phyloP scores from a whole-genome alignment of 2,329 filamentous ascomycete genomes.

The Penicillium sp. region DNA sequence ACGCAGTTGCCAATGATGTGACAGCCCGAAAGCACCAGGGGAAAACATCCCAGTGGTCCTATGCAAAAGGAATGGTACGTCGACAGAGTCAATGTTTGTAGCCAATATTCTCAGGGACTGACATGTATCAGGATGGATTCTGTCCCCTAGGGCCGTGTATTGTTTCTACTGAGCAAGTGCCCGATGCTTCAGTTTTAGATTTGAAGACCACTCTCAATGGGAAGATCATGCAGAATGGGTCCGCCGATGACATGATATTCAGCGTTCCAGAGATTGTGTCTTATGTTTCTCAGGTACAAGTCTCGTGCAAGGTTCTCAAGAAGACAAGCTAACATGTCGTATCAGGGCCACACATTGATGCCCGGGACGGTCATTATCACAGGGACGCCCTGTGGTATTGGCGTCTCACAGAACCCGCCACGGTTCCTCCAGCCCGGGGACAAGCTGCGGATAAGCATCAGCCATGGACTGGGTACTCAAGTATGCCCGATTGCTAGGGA shows the following conservation, averaged over 20 bases:
- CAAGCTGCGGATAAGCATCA: slow-evolving; percentile 11
- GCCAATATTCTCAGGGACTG: background rate
- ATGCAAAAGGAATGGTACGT: slow-evolving; percentile 16
- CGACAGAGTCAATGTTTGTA: background rate
- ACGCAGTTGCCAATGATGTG: slow-evolving; percentile 13
- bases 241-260: slow-evolving; percentile 17
- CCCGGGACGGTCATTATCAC: slow-evolving; percentile 18
- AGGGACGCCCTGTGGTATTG: slow-evolving; percentile 15
- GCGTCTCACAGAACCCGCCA: slow-evolving; percentile 13
- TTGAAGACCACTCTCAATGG: slow-evolving; percentile 13
- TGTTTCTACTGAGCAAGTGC: slow-evolving; percentile 12
- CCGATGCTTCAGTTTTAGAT: slow-evolving; percentile 4
- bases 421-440: slow-evolving; percentile 13
- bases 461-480: slow-evolving; percentile 14
- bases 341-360: slow-evolving; percentile 12
- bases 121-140: slow-evolving; percentile 12
- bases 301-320: background rate
- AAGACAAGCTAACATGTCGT: background rate
- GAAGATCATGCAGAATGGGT: slow-evolving; percentile 15
- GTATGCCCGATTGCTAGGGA: slow-evolving; percentile 10
- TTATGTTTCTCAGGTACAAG: slow-evolving; percentile 14
- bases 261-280: slow-evolving; percentile 16
- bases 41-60: slow-evolving; percentile 15
- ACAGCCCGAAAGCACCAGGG: slow-evolving; percentile 13
- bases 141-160: slow-evolving; percentile 17